Evolutionary conservation across 2,329 filamentous ascomycete genomes (phyloP).

Genomic region (Cephalotrichum gorgonifer): DNA sequence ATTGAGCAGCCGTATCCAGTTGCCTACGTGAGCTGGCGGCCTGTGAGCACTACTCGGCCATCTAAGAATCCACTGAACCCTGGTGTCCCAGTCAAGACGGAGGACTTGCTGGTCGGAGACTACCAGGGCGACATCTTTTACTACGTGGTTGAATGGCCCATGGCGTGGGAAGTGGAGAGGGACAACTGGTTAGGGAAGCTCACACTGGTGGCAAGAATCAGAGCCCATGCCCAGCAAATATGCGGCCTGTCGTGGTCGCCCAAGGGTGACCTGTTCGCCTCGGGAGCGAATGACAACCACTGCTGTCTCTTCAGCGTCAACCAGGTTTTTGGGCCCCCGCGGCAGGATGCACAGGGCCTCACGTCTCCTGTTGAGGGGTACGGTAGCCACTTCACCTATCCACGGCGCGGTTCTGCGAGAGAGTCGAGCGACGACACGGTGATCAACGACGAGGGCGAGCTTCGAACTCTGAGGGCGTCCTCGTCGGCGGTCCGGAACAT

Average conservation of each 20-base stretch:
- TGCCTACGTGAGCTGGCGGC: slow-evolving; percentile 74
- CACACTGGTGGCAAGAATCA: slow-evolving; percentile 66
- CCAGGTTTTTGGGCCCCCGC: slow-evolving; percentile 29
- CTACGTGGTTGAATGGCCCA: slow-evolving; percentile 81
- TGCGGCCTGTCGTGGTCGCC: slow-evolving; percentile 86
- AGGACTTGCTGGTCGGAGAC: slow-evolving; percentile 81
- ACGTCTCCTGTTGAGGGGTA: background rate
- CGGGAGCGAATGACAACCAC: slow-evolving; percentile 85
- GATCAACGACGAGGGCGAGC: slow-evolving; percentile 12
- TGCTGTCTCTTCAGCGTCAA: slow-evolving; percentile 71
- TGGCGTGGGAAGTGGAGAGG: slow-evolving; percentile 47
- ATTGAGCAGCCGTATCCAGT: slow-evolving; percentile 61
- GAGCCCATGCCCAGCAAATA: slow-evolving; percentile 77
- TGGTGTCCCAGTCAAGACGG: slow-evolving; percentile 49
- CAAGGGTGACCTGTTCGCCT: slow-evolving; percentile 68
- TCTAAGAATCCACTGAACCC: slow-evolving; percentile 38
- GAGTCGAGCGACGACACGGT: slow-evolving; percentile 10
- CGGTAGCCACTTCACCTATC: background rate
- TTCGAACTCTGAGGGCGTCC: slow-evolving; percentile 17
- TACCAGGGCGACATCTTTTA: slow-evolving; percentile 76
- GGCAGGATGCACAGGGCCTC: slow-evolving; percentile 2
- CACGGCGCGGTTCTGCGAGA: slow-evolving; percentile 1
- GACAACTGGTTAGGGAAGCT: slow-evolving; percentile 70
- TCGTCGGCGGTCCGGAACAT: slow-evolving; percentile 34
- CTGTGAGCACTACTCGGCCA: slow-evolving; percentile 42